Base-by-base conservation (phyloP, 306 rosid genomes). In the Fragaria ananassa region DNA sequence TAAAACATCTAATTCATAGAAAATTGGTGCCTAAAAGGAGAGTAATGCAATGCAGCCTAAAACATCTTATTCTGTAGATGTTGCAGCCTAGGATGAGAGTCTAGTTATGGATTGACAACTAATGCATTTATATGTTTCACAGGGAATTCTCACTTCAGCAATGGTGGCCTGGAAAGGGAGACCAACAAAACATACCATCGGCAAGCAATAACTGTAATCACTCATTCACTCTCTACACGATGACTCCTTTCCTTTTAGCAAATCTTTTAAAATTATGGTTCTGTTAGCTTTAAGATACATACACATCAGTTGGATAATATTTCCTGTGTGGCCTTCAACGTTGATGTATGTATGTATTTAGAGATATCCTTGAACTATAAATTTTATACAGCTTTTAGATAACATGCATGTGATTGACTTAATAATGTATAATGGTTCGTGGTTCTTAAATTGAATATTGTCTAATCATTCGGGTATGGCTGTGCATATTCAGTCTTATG, bases 101-200 rank as follows among this genome's bases (percentile, higher is more conserved):
- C 37, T 58, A 58, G 34, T 10, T 42, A 42, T 9, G 46, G 46
- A 1, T 53, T 81, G 39, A 77, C 56, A 44, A 50, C 45, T 58
- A 53, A 39, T 56, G 29, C 54, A 31, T 64, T 67, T 57, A 50
- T 75, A 83, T 71, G 75, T 42, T 71, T 51, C 37, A 37, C 70
- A 94, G 97, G 92, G 74, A 85, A 83, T 75, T 85, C 87, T 44
- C 82, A 76, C 72, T 87, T 75, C 79, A 70, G 72, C 75, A 82
- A 83, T 83, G 85, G 85, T 71, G 80, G 64, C 81, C 50, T 79
- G 69, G 91, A 83, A 75, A 86, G 91, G 72, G 96, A 87, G 72
- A 74, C 85, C 10, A 81, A 80, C 70, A 81, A 71, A 42, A 17
- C 73, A 50, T 72, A 68, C 62, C 79, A 81, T 73, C 85, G 71